phyloP scores from a whole-genome alignment of 345 rosid genomes.

The Gossypium rotundifolium region DNA sequence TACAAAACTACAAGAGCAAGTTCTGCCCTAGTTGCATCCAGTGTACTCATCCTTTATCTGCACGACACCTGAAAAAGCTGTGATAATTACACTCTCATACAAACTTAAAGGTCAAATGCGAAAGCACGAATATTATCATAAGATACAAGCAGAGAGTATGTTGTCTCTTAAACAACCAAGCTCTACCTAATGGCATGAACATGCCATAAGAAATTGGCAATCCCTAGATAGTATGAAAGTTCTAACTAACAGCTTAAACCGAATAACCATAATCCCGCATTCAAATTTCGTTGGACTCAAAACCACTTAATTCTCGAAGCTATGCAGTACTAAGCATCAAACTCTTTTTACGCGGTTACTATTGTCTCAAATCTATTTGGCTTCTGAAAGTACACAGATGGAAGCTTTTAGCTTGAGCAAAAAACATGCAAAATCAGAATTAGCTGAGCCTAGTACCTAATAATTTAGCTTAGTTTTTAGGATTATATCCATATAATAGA shows the following conservation, averaged over 20 bases:
- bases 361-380: neutral
- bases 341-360: neutral
- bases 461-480: too few relatives aligned
- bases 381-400: neutral
- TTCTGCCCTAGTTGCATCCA: slow-evolving; percentile 80
- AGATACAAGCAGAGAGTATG: neutral
- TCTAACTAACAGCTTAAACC: neutral
- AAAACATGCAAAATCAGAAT: neutral
- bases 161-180: neutral
- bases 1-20: slow-evolving; percentile 77
- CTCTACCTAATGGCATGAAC: neutral
- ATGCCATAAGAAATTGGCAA: neutral
- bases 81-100: neutral
- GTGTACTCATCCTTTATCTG: slow-evolving; percentile 56
- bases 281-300: neutral
- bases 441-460: neutral
- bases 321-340: neutral
- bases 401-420: neutral
- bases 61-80: slow-evolving; percentile 15
- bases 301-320: neutral
- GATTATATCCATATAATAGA: neutral
- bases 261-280: neutral
- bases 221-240: neutral
- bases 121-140: neutral
- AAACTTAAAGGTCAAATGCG: neutral